A percentile compares a stretch with the other conserved stretches of the same genome.
phyloP scores from a whole-genome alignment of 441 rosid species.

The Sinapis alba region DNA sequence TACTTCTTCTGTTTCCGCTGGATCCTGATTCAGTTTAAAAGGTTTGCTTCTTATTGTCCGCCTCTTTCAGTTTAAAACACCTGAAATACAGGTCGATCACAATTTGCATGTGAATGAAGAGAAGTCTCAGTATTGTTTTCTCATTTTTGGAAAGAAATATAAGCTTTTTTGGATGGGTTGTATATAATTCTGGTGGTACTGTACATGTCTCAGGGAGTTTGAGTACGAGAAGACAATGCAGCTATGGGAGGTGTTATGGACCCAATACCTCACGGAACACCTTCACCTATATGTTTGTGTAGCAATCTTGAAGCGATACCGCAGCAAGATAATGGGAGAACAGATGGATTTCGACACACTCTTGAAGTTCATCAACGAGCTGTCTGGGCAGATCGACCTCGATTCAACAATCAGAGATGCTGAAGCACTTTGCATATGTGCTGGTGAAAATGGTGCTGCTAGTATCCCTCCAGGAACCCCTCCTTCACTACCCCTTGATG shows the following conservation, averaged over 20 bases:
- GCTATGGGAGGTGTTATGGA: slow-evolving; percentile 97
- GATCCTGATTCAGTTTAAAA: slow-evolving; percentile 94
- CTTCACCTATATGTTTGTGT: slow-evolving; percentile 88
- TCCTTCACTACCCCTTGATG: slow-evolving; percentile 76
- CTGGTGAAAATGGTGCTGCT: slow-evolving; percentile 94
- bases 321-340: slow-evolving; percentile 85
- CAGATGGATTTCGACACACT: slow-evolving; percentile 98
- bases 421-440: slow-evolving; percentile 91
- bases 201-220: slow-evolving; percentile 70
- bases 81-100: not conserved
- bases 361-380: slow-evolving; percentile 91
- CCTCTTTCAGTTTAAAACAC: slow-evolving; percentile 6
- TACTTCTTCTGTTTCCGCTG: slow-evolving; percentile 99
- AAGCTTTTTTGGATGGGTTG: not conserved
- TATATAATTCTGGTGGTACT: slow-evolving; percentile 20
- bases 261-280: slow-evolving; percentile 84
- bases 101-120: slow-evolving; percentile 1
- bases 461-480: slow-evolving; percentile 96
- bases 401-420: slow-evolving; percentile 82
- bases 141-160: not conserved
- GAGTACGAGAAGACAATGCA: slow-evolving; percentile 80
- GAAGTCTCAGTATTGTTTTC: not conserved
- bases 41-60: slow-evolving; percentile 52
- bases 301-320: slow-evolving; percentile 88
- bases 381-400: slow-evolving; percentile 82